Conservation (phyloP, 192 early-diverging fungal genomes). For the Linnemannia schmuckeri region DNA sequence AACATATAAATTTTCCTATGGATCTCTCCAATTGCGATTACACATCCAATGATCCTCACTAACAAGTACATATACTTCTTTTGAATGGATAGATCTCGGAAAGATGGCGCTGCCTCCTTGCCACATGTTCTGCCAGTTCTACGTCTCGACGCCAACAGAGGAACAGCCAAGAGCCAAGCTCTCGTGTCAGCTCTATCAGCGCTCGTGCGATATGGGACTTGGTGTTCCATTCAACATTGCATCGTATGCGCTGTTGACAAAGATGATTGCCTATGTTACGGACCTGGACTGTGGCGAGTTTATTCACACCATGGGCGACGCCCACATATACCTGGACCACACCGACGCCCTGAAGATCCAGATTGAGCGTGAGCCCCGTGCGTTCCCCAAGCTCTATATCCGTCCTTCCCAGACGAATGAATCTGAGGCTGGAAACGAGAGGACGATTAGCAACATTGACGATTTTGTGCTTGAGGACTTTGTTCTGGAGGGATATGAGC, state of each 20-base stretch:
- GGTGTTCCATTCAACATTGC: slow-evolving; percentile 99
- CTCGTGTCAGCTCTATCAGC: slow-evolving; percentile 96
- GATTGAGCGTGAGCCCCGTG: slow-evolving; percentile 77
- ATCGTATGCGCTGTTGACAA: slow-evolving; percentile 92
- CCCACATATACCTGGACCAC: slow-evolving; percentile 96
- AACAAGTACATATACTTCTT: background rate
- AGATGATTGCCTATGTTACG: slow-evolving; percentile 91
- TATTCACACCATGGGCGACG: slow-evolving; percentile 95
- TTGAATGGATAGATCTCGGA: slow-evolving; percentile 70
- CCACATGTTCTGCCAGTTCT: slow-evolving; percentile 98
- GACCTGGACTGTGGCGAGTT: slow-evolving; percentile 86
- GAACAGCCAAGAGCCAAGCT: slow-evolving; percentile 67
- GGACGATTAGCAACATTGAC: slow-evolving; percentile 70
- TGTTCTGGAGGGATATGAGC: slow-evolving; percentile 84
- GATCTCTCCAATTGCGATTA: background rate
- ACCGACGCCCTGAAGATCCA: slow-evolving; percentile 87
- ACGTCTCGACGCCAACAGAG: slow-evolving; percentile 80
- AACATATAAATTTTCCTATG: background rate
- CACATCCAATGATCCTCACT: background rate
- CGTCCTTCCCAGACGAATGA: slow-evolving; percentile 15
- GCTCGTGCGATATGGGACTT: slow-evolving; percentile 95
- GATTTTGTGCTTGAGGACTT: slow-evolving; percentile 87
- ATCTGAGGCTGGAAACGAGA: slow-evolving; percentile 1
- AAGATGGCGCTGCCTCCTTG: slow-evolving; percentile 98
- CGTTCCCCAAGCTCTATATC: slow-evolving; percentile 86